These are phyloP conservation scores for Carallia pectinifolia DNA, from an alignment of 345 rosid species.

Conservation along the genomic window DNA sequence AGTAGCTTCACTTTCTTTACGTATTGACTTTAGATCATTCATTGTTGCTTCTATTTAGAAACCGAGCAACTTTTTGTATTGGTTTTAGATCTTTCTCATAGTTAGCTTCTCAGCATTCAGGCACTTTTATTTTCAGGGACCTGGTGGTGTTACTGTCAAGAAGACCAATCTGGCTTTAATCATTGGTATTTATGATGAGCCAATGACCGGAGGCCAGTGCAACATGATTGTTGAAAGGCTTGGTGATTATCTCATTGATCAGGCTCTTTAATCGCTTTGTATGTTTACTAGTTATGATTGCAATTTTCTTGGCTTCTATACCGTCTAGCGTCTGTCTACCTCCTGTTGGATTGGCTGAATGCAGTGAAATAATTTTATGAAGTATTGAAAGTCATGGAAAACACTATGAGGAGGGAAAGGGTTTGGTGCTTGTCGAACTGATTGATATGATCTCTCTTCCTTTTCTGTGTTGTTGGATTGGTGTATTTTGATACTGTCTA, in stretches of 20 bases:
- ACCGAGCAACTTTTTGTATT: not conserved
- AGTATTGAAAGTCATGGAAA: constrained; percentile 23
- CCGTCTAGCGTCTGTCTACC: constrained; percentile 13
- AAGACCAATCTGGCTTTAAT: constrained; percentile 23
- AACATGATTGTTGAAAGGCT: constrained; percentile 34
- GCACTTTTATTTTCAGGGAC: constrained; percentile 6
- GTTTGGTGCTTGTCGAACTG: constrained; percentile 35
- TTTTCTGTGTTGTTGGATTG: constrained; percentile 15
- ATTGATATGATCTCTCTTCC: constrained; percentile 17
- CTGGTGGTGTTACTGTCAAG: constrained; percentile 14
- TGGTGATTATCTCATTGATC: constrained; percentile 21
- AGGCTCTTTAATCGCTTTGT: constrained; percentile 14
- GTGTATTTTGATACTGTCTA: constrained; percentile 23
- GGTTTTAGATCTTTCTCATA: not conserved
- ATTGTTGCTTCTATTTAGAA: not conserved
- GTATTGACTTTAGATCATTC: too few species aligned
- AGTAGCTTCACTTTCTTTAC: too few species aligned
- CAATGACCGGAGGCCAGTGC: constrained; percentile 30
- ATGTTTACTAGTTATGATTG: constrained; percentile 6
- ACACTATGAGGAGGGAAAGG: constrained; percentile 24
- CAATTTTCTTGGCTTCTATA: constrained; percentile 22
- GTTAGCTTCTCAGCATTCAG: not conserved
- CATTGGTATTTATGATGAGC: constrained; percentile 29
- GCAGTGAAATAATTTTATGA: constrained; percentile 17
- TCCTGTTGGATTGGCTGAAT: constrained; percentile 5